A percentile compares a stretch with the other conserved stretches of the same genome.
Conservation (phyloP, 2,329 filamentous ascomycete species). For the Cercospora zeina region DNA sequence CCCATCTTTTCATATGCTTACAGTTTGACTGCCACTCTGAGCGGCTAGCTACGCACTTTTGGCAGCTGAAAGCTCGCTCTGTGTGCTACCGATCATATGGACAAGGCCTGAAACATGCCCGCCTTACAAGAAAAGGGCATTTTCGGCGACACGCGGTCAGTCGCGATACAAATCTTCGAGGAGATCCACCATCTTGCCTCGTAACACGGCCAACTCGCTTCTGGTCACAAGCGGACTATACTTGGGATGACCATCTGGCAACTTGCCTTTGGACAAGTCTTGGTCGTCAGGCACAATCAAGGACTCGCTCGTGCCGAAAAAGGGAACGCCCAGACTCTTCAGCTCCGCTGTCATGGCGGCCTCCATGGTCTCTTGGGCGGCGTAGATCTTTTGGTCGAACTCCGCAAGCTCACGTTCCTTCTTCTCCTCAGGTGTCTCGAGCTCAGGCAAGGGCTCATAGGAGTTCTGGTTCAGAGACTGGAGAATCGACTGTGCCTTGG, state of each 20-base stretch:
- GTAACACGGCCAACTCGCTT: constrained; percentile 38
- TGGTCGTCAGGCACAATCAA: constrained; percentile 43
- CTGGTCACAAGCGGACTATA: constrained; percentile 39
- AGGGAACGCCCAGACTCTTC: constrained; percentile 60
- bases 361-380: constrained; percentile 60
- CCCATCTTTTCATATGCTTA: not conserved
- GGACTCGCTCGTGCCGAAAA: constrained; percentile 56
- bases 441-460: constrained; percentile 18
- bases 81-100: not conserved
- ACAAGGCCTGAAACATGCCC: not conserved
- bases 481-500: constrained; percentile 39
- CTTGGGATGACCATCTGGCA: constrained; percentile 28
- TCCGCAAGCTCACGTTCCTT: constrained; percentile 56
- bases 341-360: constrained; percentile 58
- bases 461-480: constrained; percentile 31
- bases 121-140: not conserved
- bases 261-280: constrained; percentile 23
- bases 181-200: constrained; percentile 42
- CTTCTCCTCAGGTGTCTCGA: constrained; percentile 24
- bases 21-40: not conserved
- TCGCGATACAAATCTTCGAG: constrained; percentile 45
- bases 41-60: constrained; percentile 1
- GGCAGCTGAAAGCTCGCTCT: not conserved
- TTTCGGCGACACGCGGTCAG: constrained; percentile 27
- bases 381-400: constrained; percentile 65